phyloP scores from a whole-genome alignment of 2,329 filamentous ascomycete species.

The Saccharata proteae region DNA sequence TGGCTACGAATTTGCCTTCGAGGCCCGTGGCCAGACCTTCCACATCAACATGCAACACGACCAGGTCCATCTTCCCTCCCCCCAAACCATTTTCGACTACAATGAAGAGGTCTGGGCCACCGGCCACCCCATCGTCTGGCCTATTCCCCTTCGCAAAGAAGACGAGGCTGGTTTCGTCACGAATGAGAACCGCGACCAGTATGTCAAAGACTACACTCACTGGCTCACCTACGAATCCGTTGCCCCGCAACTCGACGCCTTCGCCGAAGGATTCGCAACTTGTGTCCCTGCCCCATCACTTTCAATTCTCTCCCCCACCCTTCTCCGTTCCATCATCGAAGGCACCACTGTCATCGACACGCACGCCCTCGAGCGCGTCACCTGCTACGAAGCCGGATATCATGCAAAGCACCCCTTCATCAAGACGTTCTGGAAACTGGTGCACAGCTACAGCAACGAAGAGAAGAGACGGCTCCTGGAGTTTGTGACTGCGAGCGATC shows the following conservation, averaged over 20 bases:
- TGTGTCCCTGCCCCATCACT: constrained; percentile 63
- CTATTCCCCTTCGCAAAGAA: constrained; percentile 8
- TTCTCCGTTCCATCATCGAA: constrained; percentile 70
- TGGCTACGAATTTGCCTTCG: constrained; percentile 75
- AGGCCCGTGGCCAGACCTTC: constrained; percentile 41
- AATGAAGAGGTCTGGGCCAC: constrained; percentile 15
- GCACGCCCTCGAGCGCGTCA: constrained; percentile 53
- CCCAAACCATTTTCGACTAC: background rate
- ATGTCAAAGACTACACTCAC: constrained; percentile 71
- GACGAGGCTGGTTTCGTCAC: constrained; percentile 64
- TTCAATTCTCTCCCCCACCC: constrained; percentile 26
- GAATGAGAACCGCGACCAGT: constrained; percentile 63
- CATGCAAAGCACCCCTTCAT: constrained; percentile 57
- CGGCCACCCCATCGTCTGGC: background rate
- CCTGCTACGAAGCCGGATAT: constrained; percentile 72
- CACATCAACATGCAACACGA: constrained; percentile 40
- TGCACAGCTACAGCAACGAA: constrained; percentile 51
- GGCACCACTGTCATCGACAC: constrained; percentile 74
- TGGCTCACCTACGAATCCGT: constrained; percentile 75
- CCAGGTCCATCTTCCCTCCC: background rate
- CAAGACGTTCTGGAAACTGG: constrained; percentile 72
- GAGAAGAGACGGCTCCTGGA: constrained; percentile 71
- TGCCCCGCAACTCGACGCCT: constrained; percentile 64
- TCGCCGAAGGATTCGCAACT: constrained; percentile 65
- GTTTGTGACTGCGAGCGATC: constrained; percentile 88